Conservation (phyloP, 352 stramenopile species). For the Globisporangium ultimum region DNA sequence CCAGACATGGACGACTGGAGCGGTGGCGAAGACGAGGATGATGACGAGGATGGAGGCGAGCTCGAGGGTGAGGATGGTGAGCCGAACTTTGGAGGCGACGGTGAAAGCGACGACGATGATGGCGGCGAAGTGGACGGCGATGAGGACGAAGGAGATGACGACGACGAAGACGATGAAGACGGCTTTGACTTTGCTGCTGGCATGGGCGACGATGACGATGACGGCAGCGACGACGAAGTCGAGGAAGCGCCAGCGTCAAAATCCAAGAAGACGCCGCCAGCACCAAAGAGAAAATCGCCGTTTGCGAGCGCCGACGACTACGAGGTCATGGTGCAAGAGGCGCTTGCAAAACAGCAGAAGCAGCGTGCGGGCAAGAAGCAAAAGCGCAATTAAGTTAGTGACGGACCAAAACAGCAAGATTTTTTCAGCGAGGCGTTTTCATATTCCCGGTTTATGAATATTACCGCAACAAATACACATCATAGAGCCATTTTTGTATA, state of each 20-base stretch:
- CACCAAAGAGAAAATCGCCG: slow-evolving; percentile 59
- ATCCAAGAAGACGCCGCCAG: slow-evolving; percentile 44
- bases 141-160: slow-evolving; percentile 22
- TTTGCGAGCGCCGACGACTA: slow-evolving; percentile 82
- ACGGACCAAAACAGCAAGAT: background rate
- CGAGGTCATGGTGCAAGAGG: slow-evolving; percentile 61
- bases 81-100: slow-evolving; percentile 42
- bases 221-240: slow-evolving; percentile 30
- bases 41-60: slow-evolving; percentile 30
- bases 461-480: too few relatives aligned
- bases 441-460: too few relatives aligned
- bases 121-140: slow-evolving; percentile 12
- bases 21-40: slow-evolving; percentile 43
- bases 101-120: slow-evolving; percentile 29
- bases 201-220: slow-evolving; percentile 24
- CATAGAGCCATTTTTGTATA: too few relatives aligned
- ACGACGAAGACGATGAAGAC: slow-evolving; percentile 29
- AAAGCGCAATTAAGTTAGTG: slow-evolving; percentile 17
- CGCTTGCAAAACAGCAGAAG: slow-evolving; percentile 52
- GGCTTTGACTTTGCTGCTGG: slow-evolving; percentile 21
- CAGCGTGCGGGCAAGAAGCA: slow-evolving; percentile 38
- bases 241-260: slow-evolving; percentile 33
- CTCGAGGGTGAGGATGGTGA: slow-evolving; percentile 9
- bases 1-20: slow-evolving; percentile 70
- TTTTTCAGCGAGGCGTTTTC: too few relatives aligned